Evolutionary conservation across 139 green algal genomes (phyloP), one percentile per base, ranked within the genome.

Genomic region (Pleodorina starrii): DNA sequence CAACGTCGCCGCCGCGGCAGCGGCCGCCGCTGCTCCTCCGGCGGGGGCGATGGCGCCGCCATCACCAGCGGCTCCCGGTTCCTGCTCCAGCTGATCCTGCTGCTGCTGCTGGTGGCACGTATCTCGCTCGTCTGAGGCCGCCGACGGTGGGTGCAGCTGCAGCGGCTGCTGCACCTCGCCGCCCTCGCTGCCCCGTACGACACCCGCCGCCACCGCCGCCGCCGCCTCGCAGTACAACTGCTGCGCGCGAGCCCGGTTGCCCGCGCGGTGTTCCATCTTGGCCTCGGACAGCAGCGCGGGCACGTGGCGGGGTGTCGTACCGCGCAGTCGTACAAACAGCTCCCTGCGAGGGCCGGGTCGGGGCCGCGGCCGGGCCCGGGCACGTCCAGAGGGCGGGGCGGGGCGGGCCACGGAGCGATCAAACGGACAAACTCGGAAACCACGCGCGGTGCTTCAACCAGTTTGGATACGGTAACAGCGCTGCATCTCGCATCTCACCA

Each of bases 261-360:
- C 91, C 10, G 74, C 86, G 9, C 89, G 73, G 35, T 90, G 42
- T 73, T 91, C 91, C 85, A 92, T 84, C 11, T 50, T 46, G 23
- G 88, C 91, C 21, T 68, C 75, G 35, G 69, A 43, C 32, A 71
- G 25, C 21, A 85, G 76, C 5, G 68, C 59, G 19, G 73, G 84
- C 10, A 88, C 27, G 57, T 93, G 90, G 16, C 38, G 40, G 21
- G 68, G 79, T 2, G 29, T 32, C 2, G 35, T 4, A 5, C 29
- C 29, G 23, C 78, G 71, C 2, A 87, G 50, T 1, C 35, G 50
- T n/a, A 48, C 63, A 38, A 69, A 87, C n/a, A 78, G 29, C 16
- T 68, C 81, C 81, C 81, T 87, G 78, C n/a, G n/a, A n/a, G n/a
- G n/a, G n/a, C n/a, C n/a, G n/a, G n/a, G n/a, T n/a, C n/a, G n/a